Evolutionary conservation across 768 basidiomycete species (phyloP).

Genomic region (Boletus edulis): DNA sequence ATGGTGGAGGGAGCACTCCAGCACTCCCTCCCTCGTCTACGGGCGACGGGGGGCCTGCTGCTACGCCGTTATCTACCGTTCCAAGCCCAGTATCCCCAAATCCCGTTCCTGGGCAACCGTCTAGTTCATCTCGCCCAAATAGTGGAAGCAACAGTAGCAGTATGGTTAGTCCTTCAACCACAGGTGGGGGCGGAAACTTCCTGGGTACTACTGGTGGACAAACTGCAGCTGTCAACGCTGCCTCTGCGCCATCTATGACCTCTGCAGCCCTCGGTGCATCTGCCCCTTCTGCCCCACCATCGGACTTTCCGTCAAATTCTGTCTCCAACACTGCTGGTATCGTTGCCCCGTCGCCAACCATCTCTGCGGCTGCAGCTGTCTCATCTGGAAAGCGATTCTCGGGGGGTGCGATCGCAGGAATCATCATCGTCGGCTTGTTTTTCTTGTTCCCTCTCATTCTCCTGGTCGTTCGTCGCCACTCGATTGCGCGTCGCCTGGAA

Average conservation of each 20-base stretch:
- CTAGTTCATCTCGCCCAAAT: not conserved
- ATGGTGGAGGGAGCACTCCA: not conserved
- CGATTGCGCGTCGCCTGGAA: conserved; percentile 40
- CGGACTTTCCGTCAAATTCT: not conserved
- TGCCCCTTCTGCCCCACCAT: not conserved
- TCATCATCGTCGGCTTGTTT: conserved; percentile 33
- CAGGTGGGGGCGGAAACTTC: not conserved
- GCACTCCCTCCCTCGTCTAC: not conserved
- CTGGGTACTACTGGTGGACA: not conserved
- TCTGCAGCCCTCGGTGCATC: not conserved
- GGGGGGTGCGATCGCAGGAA: conserved; percentile 47
- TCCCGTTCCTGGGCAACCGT: not conserved
- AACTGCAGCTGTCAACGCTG: not conserved
- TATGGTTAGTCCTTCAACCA: not conserved
- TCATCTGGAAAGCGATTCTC: conserved; percentile 35
- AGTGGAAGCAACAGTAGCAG: not conserved
- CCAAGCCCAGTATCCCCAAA: not conserved
- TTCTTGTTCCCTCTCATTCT: conserved; percentile 36
- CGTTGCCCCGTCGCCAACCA: conserved; percentile 14
- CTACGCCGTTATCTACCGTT: not conserved
- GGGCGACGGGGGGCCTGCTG: not conserved
- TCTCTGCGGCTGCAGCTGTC: conserved; percentile 1
- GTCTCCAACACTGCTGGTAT: conserved; percentile 10
- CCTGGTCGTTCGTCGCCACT: conserved; percentile 47
- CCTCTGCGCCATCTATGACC: not conserved